Percentiles rank a stretch among this genome's conserved stretches.
phyloP scores from a whole-genome alignment of 768 basidiomycete species.

The Mycena leptocephala region DNA sequence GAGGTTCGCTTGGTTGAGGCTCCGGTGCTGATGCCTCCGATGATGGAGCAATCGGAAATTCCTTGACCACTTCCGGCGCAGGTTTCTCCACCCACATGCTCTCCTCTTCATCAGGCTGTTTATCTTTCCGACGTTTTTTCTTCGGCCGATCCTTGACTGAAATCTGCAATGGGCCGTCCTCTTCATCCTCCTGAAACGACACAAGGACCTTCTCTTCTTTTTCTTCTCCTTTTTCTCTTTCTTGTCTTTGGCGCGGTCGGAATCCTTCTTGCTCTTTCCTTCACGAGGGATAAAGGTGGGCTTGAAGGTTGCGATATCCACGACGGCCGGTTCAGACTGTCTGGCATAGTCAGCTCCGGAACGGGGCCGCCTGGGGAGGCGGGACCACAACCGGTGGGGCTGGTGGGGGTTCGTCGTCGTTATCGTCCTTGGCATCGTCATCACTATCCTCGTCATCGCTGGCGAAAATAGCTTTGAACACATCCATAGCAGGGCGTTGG shows the following conservation, averaged over 20 bases:
- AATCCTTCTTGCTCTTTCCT: slow-evolving; percentile 57
- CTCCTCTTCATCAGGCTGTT: slow-evolving; percentile 61
- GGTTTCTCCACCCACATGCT: slow-evolving; percentile 83
- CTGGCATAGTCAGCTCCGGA: slow-evolving; percentile 11
- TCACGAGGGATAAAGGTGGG: slow-evolving; percentile 89
- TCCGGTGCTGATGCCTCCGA: slow-evolving; percentile 18
- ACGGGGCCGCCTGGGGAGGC: slow-evolving; percentile 33
- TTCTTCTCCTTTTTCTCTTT: slow-evolving; percentile 63
- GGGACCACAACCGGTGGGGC: slow-evolving; percentile 22
- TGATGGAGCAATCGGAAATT: slow-evolving; percentile 20
- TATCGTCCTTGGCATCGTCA: slow-evolving; percentile 67
- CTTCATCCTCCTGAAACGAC: slow-evolving; percentile 72
- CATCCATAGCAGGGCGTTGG: slow-evolving; percentile 88
- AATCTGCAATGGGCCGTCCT: slow-evolving; percentile 47
- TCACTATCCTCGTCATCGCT: slow-evolving; percentile 93
- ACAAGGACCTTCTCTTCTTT: slow-evolving; percentile 70
- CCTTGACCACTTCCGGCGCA: slow-evolving; percentile 65
- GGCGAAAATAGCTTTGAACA: slow-evolving; percentile 99
- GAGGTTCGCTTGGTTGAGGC: background rate
- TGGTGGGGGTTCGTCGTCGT: slow-evolving; percentile 39
- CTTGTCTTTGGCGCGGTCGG: slow-evolving; percentile 49
- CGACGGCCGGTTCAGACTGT: slow-evolving; percentile 4
- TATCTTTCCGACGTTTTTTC: slow-evolving; percentile 56
- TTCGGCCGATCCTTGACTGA: slow-evolving; percentile 45
- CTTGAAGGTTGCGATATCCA: slow-evolving; percentile 84